Base-by-base conservation (phyloP, 2,329 filamentous ascomycete species). In the Bimuria novae-zelandiae region DNA sequence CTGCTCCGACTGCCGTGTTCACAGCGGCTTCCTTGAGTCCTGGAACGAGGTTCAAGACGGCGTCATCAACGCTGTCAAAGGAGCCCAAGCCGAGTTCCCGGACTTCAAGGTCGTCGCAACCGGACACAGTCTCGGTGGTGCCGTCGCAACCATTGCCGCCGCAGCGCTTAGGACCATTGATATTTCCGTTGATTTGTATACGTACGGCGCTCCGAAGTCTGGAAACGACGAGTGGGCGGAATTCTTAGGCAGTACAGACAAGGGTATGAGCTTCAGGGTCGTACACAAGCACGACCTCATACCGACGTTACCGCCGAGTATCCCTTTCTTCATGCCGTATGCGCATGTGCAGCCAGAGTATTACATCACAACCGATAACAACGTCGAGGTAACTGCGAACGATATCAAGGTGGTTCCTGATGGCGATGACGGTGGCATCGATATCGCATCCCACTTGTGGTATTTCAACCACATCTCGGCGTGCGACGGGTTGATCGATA, bases 251-350 rank as follows among this genome's bases (percentile, higher is more conserved):
- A 60, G 62, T 42, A 83, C 87, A 60, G 53, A 74, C 1, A 82
- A 82, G 2, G 75, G 78, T 49, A 67, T 67, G 50, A 81, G 83
- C 58, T 87, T 79, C 75, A 84, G 88, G 57, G 77, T 89, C 46
- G 90, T 88, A 1, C 87, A 91, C 72, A 73, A 72, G 36, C 76
- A 82, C 61, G 89, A 92, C 68, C 84, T 86, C 0, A 82, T 91
- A 1, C 86, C 89, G 0, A 81, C 84, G 37, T 77, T 92, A 32
- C 88, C 88, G 1, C 82, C 86, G 19, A 52, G 33, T 7, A 35
- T 55, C 72, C 84, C 65, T 52, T 47, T 82, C 40, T 69, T 87
- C 46, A 75, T 75, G 80, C 33, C 88, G 90, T 70, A 82, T 84
- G n/a, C 82, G 78, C 14, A 45, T 39, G 42, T 49, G 8, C 21